Conservation (phyloP, 1,139 yeast genomes). For the Geotrichum aggregatum region DNA sequence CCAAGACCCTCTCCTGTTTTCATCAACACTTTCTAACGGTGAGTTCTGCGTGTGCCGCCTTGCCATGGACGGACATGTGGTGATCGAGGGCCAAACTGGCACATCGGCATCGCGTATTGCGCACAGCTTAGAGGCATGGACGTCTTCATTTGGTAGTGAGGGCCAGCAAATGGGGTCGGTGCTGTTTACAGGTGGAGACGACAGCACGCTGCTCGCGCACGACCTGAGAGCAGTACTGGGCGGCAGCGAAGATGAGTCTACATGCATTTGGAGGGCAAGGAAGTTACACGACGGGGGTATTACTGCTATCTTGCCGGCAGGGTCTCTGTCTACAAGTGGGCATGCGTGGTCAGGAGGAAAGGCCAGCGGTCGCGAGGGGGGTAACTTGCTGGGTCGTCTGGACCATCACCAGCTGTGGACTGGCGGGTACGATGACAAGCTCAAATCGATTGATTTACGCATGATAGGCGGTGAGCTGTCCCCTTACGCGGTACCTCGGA, state of each 20-base stretch:
- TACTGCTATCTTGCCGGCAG: conserved; percentile 58
- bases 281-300: conserved; percentile 84
- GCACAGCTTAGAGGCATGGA: conserved; percentile 88
- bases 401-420: conserved; percentile 57
- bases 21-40: conserved; percentile 39
- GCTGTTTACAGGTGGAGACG: conserved; percentile 90
- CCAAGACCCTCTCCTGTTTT: conserved; percentile 25
- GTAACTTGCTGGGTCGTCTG: too few relatives aligned
- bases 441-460: conserved; percentile 67
- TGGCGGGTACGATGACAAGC: conserved; percentile 85
- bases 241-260: conserved; percentile 27
- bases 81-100: conserved; percentile 18
- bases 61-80: conserved; percentile 20
- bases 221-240: conserved; percentile 50
- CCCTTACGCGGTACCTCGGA: conserved; percentile 49
- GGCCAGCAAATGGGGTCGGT: conserved; percentile 50
- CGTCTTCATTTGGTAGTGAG: conserved; percentile 64
- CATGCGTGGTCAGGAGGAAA: conserved; percentile 29
- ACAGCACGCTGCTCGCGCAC: conserved; percentile 67
- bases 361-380: too few relatives aligned
- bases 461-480: conserved; percentile 44
- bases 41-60: conserved; percentile 30
- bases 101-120: conserved; percentile 11
- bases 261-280: conserved; percentile 51
- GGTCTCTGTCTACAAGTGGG: conserved; percentile 17